Evolutionary conservation across 352 stramenopile genomes (phyloP), one percentile per base, ranked within the genome.

Genomic region (Globisporangium megalacanthum): DNA sequence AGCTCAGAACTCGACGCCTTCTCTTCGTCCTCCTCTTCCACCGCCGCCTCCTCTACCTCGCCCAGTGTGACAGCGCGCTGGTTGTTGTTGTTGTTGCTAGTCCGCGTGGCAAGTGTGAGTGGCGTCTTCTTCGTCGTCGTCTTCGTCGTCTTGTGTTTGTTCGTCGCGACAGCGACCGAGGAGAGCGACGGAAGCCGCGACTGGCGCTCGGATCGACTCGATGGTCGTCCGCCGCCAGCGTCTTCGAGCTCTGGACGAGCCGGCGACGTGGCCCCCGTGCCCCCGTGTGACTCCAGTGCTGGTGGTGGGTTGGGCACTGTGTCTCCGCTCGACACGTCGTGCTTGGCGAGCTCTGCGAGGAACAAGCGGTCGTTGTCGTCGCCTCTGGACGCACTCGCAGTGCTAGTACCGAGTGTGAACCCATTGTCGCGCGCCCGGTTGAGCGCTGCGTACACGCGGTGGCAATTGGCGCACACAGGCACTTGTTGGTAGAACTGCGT

Each of bases 401-500:
- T 29, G 25, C 19, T 0, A 50, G 19, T 17, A 14, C 20, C 20
- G 25, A 15, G 45, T 10, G 19, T n/a, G 54, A 94, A 94, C 0
- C 70, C 74, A 15, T 58, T 59, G 22, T 88, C 77, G 0, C 83
- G 72, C 15, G 77, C 41, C 55, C 58, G 65, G 39, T 83, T 75
- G 45, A 92, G 62, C 41, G 84, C 67, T 0, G 68, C 72, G 52
- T 92, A 94, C 25, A 92, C 66, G 37, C 66, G 70, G 60, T 89
- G 76, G 57, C 83, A 94, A 53, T 94, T 92, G 17, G 62, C 39
- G 33, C 83, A 94, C 10, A 94, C 79, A 0, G 56, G 42, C 9
- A 88, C 79, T 65, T 89, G 83, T 57, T 89, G 91, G 68, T 94
- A 92, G 50, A 87, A 94, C 25, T 79, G 72, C 14, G 62, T 73